Conservation (phyloP, 2,329 filamentous ascomycete genomes). For the Pyrenochaeta sp. region DNA sequence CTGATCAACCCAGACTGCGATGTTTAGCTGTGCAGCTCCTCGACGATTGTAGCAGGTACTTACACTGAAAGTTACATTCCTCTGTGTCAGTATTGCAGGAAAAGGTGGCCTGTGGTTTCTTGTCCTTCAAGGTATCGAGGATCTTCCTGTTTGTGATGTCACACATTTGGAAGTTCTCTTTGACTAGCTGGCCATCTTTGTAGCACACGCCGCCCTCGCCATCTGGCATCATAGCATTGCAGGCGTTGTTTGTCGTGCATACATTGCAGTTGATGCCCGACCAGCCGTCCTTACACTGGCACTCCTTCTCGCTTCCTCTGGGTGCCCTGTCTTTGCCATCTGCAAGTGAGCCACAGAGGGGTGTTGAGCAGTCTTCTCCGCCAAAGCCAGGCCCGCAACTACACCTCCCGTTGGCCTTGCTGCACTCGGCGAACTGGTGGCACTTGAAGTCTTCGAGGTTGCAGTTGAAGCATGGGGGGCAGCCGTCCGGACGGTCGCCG, state of each 20-base stretch:
- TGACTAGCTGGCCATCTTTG: slow-evolving; percentile 86
- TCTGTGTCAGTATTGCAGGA: slow-evolving; percentile 79
- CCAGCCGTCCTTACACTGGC: slow-evolving; percentile 93
- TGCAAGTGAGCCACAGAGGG: slow-evolving; percentile 87
- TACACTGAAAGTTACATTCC: slow-evolving; percentile 95
- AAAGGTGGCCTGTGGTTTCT: slow-evolving; percentile 93
- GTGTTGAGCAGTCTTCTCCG: slow-evolving; percentile 89
- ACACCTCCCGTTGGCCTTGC: slow-evolving; percentile 90
- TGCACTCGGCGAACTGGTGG: slow-evolving; percentile 88
- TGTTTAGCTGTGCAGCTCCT: slow-evolving; percentile 33
- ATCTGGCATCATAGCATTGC: slow-evolving; percentile 86
- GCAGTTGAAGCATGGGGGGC: slow-evolving; percentile 96
- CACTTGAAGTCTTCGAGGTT: slow-evolving; percentile 91
- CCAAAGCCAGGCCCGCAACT: slow-evolving; percentile 91
- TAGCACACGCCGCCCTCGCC: slow-evolving; percentile 89
- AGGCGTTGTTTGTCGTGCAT: slow-evolving; percentile 83
- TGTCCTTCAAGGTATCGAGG: slow-evolving; percentile 80
- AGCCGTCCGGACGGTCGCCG: slow-evolving; percentile 77
- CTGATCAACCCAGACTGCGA: slow-evolving; percentile 88
- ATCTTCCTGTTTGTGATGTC: slow-evolving; percentile 98
- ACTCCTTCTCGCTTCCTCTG: slow-evolving; percentile 71
- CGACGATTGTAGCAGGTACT: slow-evolving; percentile 38
- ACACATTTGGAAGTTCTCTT: slow-evolving; percentile 97
- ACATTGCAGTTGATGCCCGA: slow-evolving; percentile 96
- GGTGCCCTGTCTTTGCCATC: slow-evolving; percentile 79